Conservation (phyloP, 208 protist species). For the Leishmania turanica region DNA sequence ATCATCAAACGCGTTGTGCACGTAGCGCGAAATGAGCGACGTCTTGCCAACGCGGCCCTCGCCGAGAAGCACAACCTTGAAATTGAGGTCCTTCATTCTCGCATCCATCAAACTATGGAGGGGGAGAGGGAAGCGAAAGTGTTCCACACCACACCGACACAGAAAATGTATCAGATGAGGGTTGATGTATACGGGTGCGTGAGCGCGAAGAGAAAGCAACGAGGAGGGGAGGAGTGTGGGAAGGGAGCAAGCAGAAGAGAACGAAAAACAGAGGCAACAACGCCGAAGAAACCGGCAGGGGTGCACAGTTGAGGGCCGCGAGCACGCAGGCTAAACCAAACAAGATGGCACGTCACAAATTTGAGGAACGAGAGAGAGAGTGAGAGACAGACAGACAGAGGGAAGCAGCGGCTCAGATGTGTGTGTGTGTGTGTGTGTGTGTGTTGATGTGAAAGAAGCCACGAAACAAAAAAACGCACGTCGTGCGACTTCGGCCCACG, state of each 20-base stretch:
- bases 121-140: neutral
- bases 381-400: neutral
- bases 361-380: neutral
- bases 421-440: neutral
- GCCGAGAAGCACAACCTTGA: slow-evolving; percentile 84
- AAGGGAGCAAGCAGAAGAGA: neutral
- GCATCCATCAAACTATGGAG: neutral
- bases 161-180: neutral
- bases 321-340: neutral
- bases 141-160: neutral
- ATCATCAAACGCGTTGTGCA: slow-evolving; percentile 69
- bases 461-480: neutral
- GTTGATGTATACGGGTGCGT: neutral
- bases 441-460: neutral
- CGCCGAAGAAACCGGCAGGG: neutral
- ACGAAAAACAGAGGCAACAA: neutral
- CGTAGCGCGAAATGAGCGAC: slow-evolving; percentile 73
- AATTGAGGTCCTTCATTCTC: neutral
- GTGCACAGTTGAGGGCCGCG: neutral
- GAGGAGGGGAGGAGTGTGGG: neutral
- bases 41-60: slow-evolving; percentile 90
- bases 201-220: neutral
- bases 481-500: too few relatives aligned
- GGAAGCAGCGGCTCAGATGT: neutral
- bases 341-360: neutral